Conservation (phyloP, 2,329 filamentous ascomycete genomes). For the Fusarium devonianum region DNA sequence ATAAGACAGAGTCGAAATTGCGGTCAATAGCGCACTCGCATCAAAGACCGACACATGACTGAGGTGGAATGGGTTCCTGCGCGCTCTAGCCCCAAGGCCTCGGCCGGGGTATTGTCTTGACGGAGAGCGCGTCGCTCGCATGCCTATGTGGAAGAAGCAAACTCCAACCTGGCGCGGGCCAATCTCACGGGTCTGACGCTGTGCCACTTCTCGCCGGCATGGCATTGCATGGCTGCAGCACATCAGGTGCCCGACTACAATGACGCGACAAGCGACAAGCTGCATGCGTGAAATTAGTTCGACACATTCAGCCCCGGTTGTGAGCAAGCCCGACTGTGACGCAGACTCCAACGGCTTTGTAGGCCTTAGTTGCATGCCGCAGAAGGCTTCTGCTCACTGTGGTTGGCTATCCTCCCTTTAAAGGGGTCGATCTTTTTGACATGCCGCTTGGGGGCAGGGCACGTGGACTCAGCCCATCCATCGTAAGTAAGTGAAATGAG, state of each 20-base stretch:
- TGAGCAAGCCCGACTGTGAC: slow-evolving; percentile 24
- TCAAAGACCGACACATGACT: slow-evolving; percentile 1
- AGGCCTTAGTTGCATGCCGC: slow-evolving; percentile 28
- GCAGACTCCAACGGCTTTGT: slow-evolving; percentile 22
- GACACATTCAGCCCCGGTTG: slow-evolving; percentile 35
- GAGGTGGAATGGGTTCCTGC: slow-evolving; percentile 23
- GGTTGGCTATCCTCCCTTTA: slow-evolving; percentile 31
- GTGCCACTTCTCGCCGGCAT: slow-evolving; percentile 37
- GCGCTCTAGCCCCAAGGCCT: background rate
- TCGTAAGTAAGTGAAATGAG: slow-evolving; percentile 38
- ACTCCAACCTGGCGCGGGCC: slow-evolving; percentile 24
- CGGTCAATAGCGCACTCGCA: slow-evolving; percentile 1
- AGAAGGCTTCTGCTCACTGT: slow-evolving; percentile 24
- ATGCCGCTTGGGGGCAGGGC: slow-evolving; percentile 27
- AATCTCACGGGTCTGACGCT: slow-evolving; percentile 34
- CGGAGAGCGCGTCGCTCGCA: slow-evolving; percentile 14
- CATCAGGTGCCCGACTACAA: slow-evolving; percentile 39
- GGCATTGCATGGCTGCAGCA: slow-evolving; percentile 40
- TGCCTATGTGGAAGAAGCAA: slow-evolving; percentile 16
- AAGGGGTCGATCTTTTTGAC: slow-evolving; percentile 33
- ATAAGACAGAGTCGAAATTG: slow-evolving; percentile 1
- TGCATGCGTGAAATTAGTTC: slow-evolving; percentile 38
- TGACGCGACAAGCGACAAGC: slow-evolving; percentile 39
- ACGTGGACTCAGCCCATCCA: slow-evolving; percentile 36
- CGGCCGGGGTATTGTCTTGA: slow-evolving; percentile 8